These are phyloP conservation scores for Phytophthora tentaculata DNA, from an alignment of 352 stramenopile genomes.

Conservation along the genomic window DNA sequence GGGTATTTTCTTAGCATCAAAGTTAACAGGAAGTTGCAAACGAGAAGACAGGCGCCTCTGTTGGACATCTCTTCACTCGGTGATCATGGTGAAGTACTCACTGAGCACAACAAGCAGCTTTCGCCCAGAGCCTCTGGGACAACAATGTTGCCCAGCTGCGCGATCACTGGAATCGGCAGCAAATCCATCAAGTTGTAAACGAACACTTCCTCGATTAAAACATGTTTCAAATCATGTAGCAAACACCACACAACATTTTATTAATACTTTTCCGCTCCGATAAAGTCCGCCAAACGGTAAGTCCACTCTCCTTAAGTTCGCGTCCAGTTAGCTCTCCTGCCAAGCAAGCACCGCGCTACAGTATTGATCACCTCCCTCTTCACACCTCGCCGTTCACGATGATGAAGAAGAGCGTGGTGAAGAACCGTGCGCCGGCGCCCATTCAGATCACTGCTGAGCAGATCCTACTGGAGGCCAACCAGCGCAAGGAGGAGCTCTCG, in stretches of 20 bases:
- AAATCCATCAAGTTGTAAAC: constrained; percentile 7
- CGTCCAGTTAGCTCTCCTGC: constrained; percentile 7
- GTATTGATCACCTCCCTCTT: background rate
- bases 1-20: too few species aligned
- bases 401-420: constrained; percentile 92
- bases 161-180: constrained; percentile 4
- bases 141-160: constrained; percentile 15
- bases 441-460: constrained; percentile 99
- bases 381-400: constrained; percentile 28
- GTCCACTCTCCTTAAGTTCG: constrained; percentile 19
- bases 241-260: constrained; percentile 4
- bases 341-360: background rate
- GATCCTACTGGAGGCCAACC: constrained; percentile 95
- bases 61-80: constrained; percentile 5
- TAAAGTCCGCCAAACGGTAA: constrained; percentile 4
- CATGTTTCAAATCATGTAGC: constrained; percentile 8
- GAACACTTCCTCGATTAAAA: too few species aligned
- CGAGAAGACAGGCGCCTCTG: too few species aligned
- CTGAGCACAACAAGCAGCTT: background rate
- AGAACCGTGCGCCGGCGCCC: constrained; percentile 98
- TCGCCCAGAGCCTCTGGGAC: too few species aligned
- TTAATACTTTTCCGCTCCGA: background rate
- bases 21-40: too few species aligned
- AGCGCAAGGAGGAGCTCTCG: constrained; percentile 84
- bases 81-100: background rate